Base-by-base conservation (phyloP, 2,329 filamentous ascomycete species). In the Neonectria faginata region DNA sequence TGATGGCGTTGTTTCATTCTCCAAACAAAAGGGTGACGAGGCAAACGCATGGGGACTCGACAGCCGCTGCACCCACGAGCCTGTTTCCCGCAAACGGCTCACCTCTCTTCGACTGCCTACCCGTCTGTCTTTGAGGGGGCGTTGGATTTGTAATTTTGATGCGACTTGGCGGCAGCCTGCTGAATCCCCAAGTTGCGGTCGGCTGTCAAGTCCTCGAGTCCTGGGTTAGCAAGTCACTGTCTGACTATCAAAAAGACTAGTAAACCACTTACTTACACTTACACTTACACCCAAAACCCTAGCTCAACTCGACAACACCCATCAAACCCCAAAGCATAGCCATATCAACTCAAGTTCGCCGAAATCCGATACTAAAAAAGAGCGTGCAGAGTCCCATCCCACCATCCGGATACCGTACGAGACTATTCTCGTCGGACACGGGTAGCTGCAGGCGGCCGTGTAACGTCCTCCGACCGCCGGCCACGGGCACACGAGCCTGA, bases 351-450 rank as follows among this genome's bases (percentile, higher is more conserved):
- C 22, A 14, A 44, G 7, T 14, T 27, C 11, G 2, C 27, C 3
- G 10, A 3, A 22, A 14, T 12, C 5, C 8, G 8, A 33, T 10
- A 20, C 48, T 12, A 1, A 12, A 12, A 33, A 31, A 20, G 18
- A 18, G 22, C 10, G 10, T 18, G 16, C n/a, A 18, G 33, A 51
- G 27, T 20, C 10, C 12, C 44, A 48, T 62, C 42, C 48, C 29
- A 27, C 25, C 22, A 22, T 22, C 66, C 51, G 52, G 57, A 25
- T 51, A 57, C 62, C 76, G 77, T 79, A 77, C 78, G 76, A 79
- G 76, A 71, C 69, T 73, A 69, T 78, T 75, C 70, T 76, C 75
- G 76, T 77, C 70, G 73, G 72, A 75, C 68, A 68, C 71, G 77
- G 79, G 73, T 70, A 60, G 67, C 67, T 68, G 69, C 76, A 77